Percentiles rank a stretch among this genome's conserved stretches.
These are phyloP conservation scores for Suillus plorans DNA, from an alignment of 768 basidiomycete species.

Conservation along the genomic window DNA sequence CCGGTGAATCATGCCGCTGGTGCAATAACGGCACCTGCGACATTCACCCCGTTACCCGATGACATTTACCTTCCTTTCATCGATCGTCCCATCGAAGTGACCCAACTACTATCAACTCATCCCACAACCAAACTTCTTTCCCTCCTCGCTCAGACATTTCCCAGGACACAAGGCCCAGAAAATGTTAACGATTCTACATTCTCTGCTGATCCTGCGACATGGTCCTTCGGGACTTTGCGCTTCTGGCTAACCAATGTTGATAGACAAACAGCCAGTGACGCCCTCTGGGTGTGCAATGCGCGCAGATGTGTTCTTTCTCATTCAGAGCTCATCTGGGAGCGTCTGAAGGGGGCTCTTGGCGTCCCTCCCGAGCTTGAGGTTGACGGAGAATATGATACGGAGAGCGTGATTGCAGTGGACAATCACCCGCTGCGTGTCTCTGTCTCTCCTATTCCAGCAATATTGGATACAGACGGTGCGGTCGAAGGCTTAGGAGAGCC, in stretches of 20 bases:
- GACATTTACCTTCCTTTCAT: conserved; percentile 86
- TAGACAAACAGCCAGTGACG: conserved; percentile 64
- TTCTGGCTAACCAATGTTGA: conserved; percentile 65
- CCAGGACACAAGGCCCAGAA: conserved; percentile 29
- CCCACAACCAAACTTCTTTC: conserved; percentile 73
- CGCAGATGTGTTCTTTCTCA: conserved; percentile 75
- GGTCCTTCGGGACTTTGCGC: conserved; percentile 72
- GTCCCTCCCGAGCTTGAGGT: conserved; percentile 82
- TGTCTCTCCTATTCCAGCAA: conserved; percentile 31
- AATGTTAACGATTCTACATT: conserved; percentile 30
- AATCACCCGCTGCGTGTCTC: conserved; percentile 16
- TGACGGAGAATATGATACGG: conserved; percentile 38
- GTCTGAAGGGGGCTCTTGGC: conserved; percentile 83
- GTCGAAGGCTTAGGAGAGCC: neutral
- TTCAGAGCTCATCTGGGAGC: conserved; percentile 89
- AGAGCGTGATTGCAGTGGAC: conserved; percentile 33
- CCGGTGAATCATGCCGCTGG: neutral
- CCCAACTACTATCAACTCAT: conserved; percentile 58
- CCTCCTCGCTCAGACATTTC: conserved; percentile 72
- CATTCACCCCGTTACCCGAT: conserved; percentile 73
- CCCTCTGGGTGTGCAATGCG: conserved; percentile 68
- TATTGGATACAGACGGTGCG: neutral
- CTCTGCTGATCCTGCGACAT: conserved; percentile 58
- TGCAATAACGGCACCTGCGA: conserved; percentile 41
- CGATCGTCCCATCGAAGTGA: conserved; percentile 76